Conservation (phyloP, 148 eudicot genomes). For the Camellia granthamiana region DNA sequence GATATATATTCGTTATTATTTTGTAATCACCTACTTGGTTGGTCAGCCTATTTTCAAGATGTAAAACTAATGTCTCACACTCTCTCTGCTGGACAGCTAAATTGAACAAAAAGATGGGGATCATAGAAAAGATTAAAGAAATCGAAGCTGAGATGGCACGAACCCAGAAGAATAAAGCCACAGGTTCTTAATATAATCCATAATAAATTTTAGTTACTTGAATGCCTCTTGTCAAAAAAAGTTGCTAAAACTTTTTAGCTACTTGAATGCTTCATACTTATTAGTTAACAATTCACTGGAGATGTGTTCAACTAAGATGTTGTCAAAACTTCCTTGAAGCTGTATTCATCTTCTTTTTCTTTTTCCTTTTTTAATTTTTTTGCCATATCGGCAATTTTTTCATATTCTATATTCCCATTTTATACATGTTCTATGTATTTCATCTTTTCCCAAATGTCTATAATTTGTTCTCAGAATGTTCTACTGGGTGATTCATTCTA, state of each 20-base stretch:
- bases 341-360: too few relatives aligned
- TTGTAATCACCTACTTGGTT: not conserved
- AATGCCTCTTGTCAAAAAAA: too few relatives aligned
- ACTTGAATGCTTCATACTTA: too few relatives aligned
- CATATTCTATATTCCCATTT: not conserved
- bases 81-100: constrained; percentile 24
- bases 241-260: too few relatives aligned
- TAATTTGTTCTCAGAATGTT: not conserved
- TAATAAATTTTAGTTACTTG: not conserved
- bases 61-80: constrained; percentile 4
- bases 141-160: constrained; percentile 99
- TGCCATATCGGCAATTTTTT: not conserved
- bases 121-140: constrained; percentile 92
- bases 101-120: constrained; percentile 64
- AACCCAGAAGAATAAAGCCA: constrained; percentile 98
- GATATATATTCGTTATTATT: not conserved
- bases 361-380: not conserved
- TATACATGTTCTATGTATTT: not conserved
- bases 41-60: not conserved
- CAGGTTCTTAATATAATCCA: constrained; percentile 45
- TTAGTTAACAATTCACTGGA: too few relatives aligned
- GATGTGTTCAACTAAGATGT: too few relatives aligned
- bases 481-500: not conserved
- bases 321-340: too few relatives aligned
- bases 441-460: not conserved